Evolutionary conservation across 2,329 filamentous ascomycete species (phyloP), one percentile per base, ranked within the genome.

Genomic region (Decorospora gaudefroyi): DNA sequence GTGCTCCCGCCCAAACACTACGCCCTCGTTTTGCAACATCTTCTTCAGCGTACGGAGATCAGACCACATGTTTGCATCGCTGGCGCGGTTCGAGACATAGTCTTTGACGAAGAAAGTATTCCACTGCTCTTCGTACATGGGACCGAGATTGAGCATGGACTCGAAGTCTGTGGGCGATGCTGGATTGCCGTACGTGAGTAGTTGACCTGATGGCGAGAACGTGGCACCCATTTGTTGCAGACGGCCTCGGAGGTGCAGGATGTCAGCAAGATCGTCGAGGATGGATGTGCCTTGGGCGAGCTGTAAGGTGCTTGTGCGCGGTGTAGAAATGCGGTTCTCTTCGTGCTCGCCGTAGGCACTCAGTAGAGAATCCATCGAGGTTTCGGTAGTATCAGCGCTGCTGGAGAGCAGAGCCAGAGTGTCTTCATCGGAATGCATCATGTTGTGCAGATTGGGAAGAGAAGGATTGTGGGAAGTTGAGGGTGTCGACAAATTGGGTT

Each of bases 51-150:
- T 41, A 4, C 21, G 38, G 4, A 27, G 12, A 6, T 12, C n/a
- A 2, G 10, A 26, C 29, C 22, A 19, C 4, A 41, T 15, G 22
- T 27, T 12, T 2, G 15, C 7, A 16, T 10, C 17, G 10, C 13
- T 25, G 1, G 23, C 11, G 4, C 15, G 4, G 4, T 8, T 2
- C 11, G 30, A 19, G 8, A 15, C 22, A 11, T 32, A 26, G 8
- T 10, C 21, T 1, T 27, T 21, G 8, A 19, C 16, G 15, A 55
- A 54, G 21, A 44, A 44, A 6, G 10, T 6, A 2, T 25, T 30
- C 48, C 48, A 57, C 11, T 48, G 41, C 6, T 42, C 31, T 8
- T 51, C 42, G 18, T 56, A 56, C 16, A 45, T 19, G 0, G 35
- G 19, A 8, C 50, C 50, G 6, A 51, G 25, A 11, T 27, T 28